These are phyloP conservation scores for Aspergillus nanangensis DNA, from an alignment of 495 filamentous ascomycete species.

Conservation along the genomic window DNA sequence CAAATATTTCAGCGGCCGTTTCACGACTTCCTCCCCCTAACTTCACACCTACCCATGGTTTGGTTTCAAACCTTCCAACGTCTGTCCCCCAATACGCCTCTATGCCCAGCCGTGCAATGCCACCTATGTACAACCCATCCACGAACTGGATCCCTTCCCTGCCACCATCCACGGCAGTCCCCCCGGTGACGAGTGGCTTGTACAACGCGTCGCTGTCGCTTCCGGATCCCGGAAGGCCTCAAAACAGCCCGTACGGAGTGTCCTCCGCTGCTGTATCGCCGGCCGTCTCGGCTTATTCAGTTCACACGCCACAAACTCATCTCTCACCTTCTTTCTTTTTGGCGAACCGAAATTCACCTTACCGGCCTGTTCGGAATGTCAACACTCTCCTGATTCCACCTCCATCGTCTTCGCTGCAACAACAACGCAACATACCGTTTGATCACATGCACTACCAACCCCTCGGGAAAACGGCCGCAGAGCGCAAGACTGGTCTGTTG, in stretches of 20 bases:
- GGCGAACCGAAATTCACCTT: slow-evolving; percentile 72
- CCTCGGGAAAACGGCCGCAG: slow-evolving; percentile 67
- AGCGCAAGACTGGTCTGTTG: slow-evolving; percentile 75
- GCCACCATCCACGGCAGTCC: slow-evolving; percentile 40
- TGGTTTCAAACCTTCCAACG: slow-evolving; percentile 25
- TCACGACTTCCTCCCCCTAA: slow-evolving; percentile 57
- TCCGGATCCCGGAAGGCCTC: slow-evolving; percentile 41
- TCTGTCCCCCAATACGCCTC: slow-evolving; percentile 41
- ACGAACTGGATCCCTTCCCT: slow-evolving; percentile 43
- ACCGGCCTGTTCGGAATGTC: slow-evolving; percentile 83
- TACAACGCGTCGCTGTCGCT: slow-evolving; percentile 50
- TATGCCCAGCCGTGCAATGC: slow-evolving; percentile 51
- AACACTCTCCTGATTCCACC: slow-evolving; percentile 87
- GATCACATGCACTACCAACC: slow-evolving; percentile 97
- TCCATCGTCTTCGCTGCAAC: slow-evolving; percentile 72
- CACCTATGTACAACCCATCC: slow-evolving; percentile 54
- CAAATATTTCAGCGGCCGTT: slow-evolving; percentile 25
- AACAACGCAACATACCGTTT: slow-evolving; percentile 57
- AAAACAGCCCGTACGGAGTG: slow-evolving; percentile 32
- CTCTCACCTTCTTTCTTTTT: slow-evolving; percentile 62
- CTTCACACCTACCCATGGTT: slow-evolving; percentile 27
- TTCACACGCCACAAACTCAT: slow-evolving; percentile 46
- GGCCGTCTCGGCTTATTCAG: slow-evolving; percentile 36
- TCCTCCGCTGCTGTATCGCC: slow-evolving; percentile 37
- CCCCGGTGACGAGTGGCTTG: slow-evolving; percentile 27